These are phyloP conservation scores for Saururus chinensis DNA, from an alignment of 164 flowering plant species.

Conservation along the genomic window DNA sequence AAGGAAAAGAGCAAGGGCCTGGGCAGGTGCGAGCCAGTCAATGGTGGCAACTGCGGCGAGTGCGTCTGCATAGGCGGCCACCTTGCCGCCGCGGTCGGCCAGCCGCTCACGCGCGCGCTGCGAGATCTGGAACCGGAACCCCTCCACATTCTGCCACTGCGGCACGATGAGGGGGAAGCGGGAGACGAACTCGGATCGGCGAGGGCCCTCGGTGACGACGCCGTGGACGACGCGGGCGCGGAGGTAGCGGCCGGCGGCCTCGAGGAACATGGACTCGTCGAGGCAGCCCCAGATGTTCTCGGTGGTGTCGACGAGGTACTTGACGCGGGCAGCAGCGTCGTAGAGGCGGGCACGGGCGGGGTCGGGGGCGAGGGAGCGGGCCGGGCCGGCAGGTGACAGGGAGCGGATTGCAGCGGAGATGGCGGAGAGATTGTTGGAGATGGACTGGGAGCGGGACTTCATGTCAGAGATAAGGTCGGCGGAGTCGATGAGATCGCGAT, in stretches of 20 bases:
- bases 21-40: constrained; percentile 61
- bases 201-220: constrained; percentile 9
- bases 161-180: constrained; percentile 72
- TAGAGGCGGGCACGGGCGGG: constrained; percentile 32
- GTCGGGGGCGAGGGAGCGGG: constrained; percentile 21
- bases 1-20: constrained; percentile 54
- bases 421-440: constrained; percentile 51
- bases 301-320: constrained; percentile 89
- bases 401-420: constrained; percentile 44
- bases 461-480: constrained; percentile 82
- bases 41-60: constrained; percentile 72
- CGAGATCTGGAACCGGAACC: constrained; percentile 82
- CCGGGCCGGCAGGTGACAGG: constrained; percentile 27
- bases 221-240: constrained; percentile 67
- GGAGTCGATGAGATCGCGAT: constrained; percentile 87
- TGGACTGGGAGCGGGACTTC: constrained; percentile 65
- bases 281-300: constrained; percentile 98
- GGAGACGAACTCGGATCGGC: constrained; percentile 25
- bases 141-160: constrained; percentile 92
- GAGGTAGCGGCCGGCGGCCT: constrained; percentile 58
- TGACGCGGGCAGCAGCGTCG: constrained; percentile 70
- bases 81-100: constrained; percentile 24
- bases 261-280: constrained; percentile 87
- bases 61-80: constrained; percentile 72
- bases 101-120: constrained; percentile 74